Evolutionary conservation across 352 stramenopile genomes (phyloP), one percentile per base, ranked within the genome.

Genomic region (Pythium grandisporangium): DNA sequence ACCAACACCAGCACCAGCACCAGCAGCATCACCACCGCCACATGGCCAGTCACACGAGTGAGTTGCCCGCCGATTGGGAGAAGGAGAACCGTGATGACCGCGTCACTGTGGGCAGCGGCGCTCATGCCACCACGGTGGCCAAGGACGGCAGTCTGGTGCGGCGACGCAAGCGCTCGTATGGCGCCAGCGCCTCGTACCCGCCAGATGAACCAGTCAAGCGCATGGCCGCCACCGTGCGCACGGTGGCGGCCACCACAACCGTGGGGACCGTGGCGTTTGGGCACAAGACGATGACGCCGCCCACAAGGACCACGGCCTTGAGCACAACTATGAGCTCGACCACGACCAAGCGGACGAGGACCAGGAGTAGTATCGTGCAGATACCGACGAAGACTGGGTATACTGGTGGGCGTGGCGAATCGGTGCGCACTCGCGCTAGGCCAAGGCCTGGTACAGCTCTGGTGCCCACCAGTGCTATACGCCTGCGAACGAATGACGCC

Each of bases 51-150:
- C n/a, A n/a, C n/a, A n/a, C n/a, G n/a, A n/a, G n/a, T n/a, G n/a
- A n/a, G n/a, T 2, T 30, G 30, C 34, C 46, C 14, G 26, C 32
- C 8, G 51, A 53, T 14, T 45, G 45, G 3, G 52, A 60, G 36
- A 60, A 60, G 41, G 52, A 60, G 32, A 60, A 60, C 24, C 17
- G 19, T 8, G 38, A 23, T 14, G 29, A 24, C 35, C 45, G 52
- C 44, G 38, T 34, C 45, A 27, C 45, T 33, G 19, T 53, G 27
- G 27, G 27, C 27, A 14, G 8, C 8, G 14, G 27, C 14, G 27
- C 27, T 14, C 10, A 14, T 32, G 27, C 27, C 8, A 14, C 14
- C 8, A n/a, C n/a, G n/a, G n/a, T n/a, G n/a, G n/a, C n/a, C n/a
- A n/a, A n/a, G n/a, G n/a, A n/a, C n/a, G n/a, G n/a, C n/a, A n/a